phyloP scores from a whole-genome alignment of 768 basidiomycete species.

The Rhodotorula taiwanensis region DNA sequence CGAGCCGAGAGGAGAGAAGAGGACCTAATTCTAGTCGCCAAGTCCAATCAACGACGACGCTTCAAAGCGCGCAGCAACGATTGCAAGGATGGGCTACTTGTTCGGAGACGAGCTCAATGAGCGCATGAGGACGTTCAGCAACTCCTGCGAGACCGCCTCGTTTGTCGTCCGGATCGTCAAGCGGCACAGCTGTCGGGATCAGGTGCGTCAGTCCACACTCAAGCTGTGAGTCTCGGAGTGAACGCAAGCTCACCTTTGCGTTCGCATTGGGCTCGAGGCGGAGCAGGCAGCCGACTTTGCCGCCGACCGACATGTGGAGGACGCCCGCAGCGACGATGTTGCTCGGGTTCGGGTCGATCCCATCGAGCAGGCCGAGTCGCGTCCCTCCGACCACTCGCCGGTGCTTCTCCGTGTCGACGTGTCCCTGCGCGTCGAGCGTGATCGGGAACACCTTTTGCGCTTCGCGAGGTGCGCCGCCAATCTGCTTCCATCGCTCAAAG shows the following conservation, averaged over 20 bases:
- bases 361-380: slow-evolving; percentile 66
- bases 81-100: not conserved
- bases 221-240: not conserved
- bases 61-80: too few relatives aligned
- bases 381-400: slow-evolving; percentile 71
- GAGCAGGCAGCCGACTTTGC: slow-evolving; percentile 91
- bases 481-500: slow-evolving; percentile 97
- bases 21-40: not conserved
- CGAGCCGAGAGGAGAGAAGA: too few relatives aligned
- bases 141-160: slow-evolving; percentile 60
- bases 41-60: not conserved
- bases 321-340: slow-evolving; percentile 96
- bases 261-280: slow-evolving; percentile 91
- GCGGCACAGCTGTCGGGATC: slow-evolving; percentile 64
- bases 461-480: slow-evolving; percentile 90
- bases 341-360: slow-evolving; percentile 86
- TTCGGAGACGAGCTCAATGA: slow-evolving; percentile 8
- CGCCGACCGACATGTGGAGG: slow-evolving; percentile 78
- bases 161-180: slow-evolving; percentile 92
- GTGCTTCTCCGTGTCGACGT: slow-evolving; percentile 67
- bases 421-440: slow-evolving; percentile 56
- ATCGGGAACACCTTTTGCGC: slow-evolving; percentile 82
- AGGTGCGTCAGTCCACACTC: not conserved
- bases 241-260: slow-evolving; percentile 63
- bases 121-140: slow-evolving; percentile 33